A percentile compares a stretch with the other conserved stretches of the same genome.
Evolutionary conservation across 345 rosid species (phyloP).

Genomic region (Streptanthus diversifolius): DNA sequence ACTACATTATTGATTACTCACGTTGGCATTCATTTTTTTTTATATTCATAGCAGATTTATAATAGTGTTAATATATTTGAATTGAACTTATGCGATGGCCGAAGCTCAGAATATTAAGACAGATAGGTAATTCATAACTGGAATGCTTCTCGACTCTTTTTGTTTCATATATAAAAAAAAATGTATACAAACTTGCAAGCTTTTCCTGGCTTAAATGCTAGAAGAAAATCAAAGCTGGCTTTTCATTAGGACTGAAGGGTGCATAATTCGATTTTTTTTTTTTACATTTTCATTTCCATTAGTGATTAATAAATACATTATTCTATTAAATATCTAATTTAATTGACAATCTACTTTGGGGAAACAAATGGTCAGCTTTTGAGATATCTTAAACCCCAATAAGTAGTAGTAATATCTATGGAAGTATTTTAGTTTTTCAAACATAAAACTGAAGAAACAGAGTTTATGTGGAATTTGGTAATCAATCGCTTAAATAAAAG

Average conservation of each 20-base stretch:
- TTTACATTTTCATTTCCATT: not conserved
- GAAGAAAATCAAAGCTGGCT: conserved; percentile 26
- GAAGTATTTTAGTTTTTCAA: not conserved
- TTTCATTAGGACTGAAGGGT: conserved; percentile 17
- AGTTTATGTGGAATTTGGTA: not conserved
- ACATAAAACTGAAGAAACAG: not conserved
- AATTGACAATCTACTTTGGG: not conserved
- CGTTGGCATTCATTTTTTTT: not conserved
- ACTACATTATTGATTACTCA: conserved; percentile 13
- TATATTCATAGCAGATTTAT: not conserved
- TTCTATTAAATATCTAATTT: not conserved
- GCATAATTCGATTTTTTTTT: not conserved
- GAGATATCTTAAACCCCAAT: not conserved
- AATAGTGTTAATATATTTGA: not conserved
- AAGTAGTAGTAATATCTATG: not conserved
- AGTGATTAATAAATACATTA: not conserved
- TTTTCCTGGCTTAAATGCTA: conserved; percentile 3
- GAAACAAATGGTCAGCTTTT: not conserved
- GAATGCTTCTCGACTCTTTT: conserved; percentile 18
- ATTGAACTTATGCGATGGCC: not conserved
- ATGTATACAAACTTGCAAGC: not conserved
- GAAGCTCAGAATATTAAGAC: conserved; percentile 1
- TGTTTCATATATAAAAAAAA: not conserved
- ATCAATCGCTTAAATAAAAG: not conserved
- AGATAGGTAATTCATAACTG: not conserved